Conservation (phyloP, 495 filamentous ascomycete genomes). For the Ascobolus immersus region DNA sequence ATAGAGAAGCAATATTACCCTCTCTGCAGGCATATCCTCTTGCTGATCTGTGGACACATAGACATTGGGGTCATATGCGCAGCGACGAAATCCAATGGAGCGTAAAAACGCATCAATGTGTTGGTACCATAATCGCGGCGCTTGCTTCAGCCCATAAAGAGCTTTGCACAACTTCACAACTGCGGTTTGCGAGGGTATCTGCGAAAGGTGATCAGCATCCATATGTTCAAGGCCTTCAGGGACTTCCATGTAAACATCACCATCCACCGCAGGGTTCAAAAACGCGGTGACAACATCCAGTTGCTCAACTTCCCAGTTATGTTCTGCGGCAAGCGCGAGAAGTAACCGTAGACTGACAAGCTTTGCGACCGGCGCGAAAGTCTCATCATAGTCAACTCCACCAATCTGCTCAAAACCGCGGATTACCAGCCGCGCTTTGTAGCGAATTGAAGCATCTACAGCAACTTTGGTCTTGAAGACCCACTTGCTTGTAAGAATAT, state of each 20-base stretch:
- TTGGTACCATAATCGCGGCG: conserved; percentile 3
- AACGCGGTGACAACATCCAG: conserved; percentile 7
- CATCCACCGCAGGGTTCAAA: conserved; percentile 4
- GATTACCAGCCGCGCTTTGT: conserved; percentile 6
- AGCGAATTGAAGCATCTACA: conserved; percentile 2
- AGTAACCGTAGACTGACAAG: conserved; percentile 4
- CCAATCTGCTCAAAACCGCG: conserved; percentile 6
- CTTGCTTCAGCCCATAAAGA: conserved; percentile 4
- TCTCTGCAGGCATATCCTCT: no score
- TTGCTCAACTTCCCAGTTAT: conserved; percentile 4
- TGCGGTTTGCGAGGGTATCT: not conserved
- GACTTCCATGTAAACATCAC: conserved; percentile 3
- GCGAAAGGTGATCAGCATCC: no score
- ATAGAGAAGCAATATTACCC: conserved; percentile 2
- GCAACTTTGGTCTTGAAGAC: conserved; percentile 5
- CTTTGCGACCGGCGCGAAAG: conserved; percentile 4
- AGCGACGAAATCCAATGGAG: not conserved
- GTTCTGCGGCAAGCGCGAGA: not conserved
- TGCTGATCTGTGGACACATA: not conserved
- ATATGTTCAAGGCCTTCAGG: conserved; percentile 2
- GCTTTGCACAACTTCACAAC: conserved; percentile 2
- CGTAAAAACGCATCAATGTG: conserved; percentile 1
- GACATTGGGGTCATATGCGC: not conserved
- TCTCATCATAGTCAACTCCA: conserved; percentile 7
- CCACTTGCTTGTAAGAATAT: conserved; percentile 7